Evolutionary conservation across 2,329 filamentous ascomycete species (phyloP).

Genomic region (Pyricularia grisea): DNA sequence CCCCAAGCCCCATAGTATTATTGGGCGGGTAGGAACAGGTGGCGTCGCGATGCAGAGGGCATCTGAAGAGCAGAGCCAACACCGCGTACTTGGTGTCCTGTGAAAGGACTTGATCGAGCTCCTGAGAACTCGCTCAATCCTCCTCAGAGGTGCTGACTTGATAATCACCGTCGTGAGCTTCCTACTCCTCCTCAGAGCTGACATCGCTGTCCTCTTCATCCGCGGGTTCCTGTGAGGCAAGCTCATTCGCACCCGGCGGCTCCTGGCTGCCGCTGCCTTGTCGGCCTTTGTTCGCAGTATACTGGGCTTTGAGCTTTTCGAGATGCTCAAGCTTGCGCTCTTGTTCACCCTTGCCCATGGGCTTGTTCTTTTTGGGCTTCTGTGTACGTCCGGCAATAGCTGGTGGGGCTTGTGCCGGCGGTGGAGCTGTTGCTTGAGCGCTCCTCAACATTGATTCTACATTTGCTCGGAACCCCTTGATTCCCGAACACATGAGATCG

Average conservation of each 20-base stretch:
- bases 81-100: background rate
- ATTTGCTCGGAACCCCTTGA: constrained; percentile 24
- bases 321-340: constrained; percentile 57
- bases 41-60: background rate
- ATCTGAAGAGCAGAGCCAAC: background rate
- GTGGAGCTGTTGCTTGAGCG: constrained; percentile 13
- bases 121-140: background rate
- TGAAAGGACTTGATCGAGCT: background rate
- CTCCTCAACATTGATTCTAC: constrained; percentile 18
- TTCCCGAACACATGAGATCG: constrained; percentile 29
- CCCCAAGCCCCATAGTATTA: background rate
- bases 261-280: constrained; percentile 38
- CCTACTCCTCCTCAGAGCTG: constrained; percentile 36
- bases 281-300: constrained; percentile 19
- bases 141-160: background rate
- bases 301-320: constrained; percentile 47
- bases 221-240: constrained; percentile 21
- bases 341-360: constrained; percentile 65
- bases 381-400: constrained; percentile 21
- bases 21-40: background rate
- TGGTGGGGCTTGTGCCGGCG: constrained; percentile 12
- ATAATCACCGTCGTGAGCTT: background rate
- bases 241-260: constrained; percentile 27
- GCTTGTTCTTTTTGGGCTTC: constrained; percentile 66
- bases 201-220: constrained; percentile 40